Evolutionary conservation across 169 alveolate species (phyloP).

Genomic region (Plasmodium billcollinsi): DNA sequence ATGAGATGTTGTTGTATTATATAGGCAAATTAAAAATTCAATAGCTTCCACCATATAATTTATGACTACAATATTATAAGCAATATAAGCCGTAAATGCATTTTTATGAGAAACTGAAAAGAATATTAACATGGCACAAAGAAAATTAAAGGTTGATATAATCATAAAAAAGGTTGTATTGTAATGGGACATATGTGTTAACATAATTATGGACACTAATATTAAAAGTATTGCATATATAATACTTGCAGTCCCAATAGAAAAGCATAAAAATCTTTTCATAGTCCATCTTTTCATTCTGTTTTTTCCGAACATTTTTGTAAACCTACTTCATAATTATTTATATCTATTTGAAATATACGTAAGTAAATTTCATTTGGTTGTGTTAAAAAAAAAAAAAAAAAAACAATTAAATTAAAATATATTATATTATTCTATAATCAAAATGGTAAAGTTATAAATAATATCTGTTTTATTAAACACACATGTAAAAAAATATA

Average conservation of each 20-base stretch:
- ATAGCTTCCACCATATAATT: conserved; percentile 67
- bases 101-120: conserved; percentile 58
- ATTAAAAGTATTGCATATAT: conserved; percentile 49
- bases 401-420: background rate
- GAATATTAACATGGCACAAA: conserved; percentile 48
- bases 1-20: conserved; percentile 56
- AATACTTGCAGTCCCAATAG: conserved; percentile 66
- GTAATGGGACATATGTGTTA: conserved; percentile 73
- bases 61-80: conserved; percentile 64
- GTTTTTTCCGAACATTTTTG: conserved; percentile 46
- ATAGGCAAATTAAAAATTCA: conserved; percentile 60
- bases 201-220: conserved; percentile 50
- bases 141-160: conserved; percentile 39
- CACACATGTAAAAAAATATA: background rate
- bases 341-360: background rate
- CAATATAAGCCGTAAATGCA: conserved; percentile 76
- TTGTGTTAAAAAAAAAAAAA: background rate
- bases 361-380: background rate
- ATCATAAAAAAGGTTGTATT: conserved; percentile 64
- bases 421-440: background rate
- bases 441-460: too few relatives aligned
- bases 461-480: background rate
- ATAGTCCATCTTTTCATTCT: conserved; percentile 75
- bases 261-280: conserved; percentile 70
- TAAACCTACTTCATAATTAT: conserved; percentile 8